These are phyloP conservation scores for Candolleomyces aberdarensis DNA, from an alignment of 768 basidiomycete species.

Conservation along the genomic window DNA sequence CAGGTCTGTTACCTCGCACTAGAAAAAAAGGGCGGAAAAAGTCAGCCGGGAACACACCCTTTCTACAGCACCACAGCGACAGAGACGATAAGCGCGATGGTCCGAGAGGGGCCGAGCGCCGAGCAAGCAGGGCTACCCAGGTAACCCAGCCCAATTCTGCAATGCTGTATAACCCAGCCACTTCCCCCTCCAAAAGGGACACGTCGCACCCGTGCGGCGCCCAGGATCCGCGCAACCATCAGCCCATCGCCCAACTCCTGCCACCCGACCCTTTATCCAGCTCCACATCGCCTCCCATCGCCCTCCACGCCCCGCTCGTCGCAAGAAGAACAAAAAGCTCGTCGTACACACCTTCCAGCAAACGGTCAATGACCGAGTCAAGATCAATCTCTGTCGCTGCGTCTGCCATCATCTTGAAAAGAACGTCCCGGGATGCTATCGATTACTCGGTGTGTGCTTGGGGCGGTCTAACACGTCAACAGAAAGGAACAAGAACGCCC, in stretches of 20 bases:
- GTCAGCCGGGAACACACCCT: conserved; percentile 15
- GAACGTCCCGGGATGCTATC: background rate
- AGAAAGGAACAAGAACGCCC: conserved; percentile 12
- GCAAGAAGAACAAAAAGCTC: background rate
- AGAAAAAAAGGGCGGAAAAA: conserved; percentile 22
- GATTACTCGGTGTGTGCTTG: conserved; percentile 4
- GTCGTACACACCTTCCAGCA: conserved; percentile 80
- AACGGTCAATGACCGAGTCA: conserved; percentile 98
- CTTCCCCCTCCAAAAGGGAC: conserved; percentile 2
- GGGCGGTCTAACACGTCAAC: conserved; percentile 14
- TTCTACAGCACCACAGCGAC: background rate
- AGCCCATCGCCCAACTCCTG: background rate
- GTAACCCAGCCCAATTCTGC: background rate
- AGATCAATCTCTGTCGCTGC: conserved; percentile 92
- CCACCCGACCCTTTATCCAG: background rate
- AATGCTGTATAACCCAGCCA: background rate
- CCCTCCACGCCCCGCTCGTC: background rate
- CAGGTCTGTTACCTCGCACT: conserved; percentile 98
- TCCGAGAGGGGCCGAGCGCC: background rate
- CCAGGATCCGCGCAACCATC: conserved; percentile 1
- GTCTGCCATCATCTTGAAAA: conserved; percentile 58
- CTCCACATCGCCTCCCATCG: conserved; percentile 7
- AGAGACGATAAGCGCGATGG: background rate
- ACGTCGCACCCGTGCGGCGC: conserved; percentile 6
- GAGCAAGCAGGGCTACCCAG: background rate